Percentiles rank a stretch among this genome's conserved stretches.
These are phyloP conservation scores for Anisodus acutangulus DNA, from an alignment of 257 asterid genomes.

Conservation along the genomic window DNA sequence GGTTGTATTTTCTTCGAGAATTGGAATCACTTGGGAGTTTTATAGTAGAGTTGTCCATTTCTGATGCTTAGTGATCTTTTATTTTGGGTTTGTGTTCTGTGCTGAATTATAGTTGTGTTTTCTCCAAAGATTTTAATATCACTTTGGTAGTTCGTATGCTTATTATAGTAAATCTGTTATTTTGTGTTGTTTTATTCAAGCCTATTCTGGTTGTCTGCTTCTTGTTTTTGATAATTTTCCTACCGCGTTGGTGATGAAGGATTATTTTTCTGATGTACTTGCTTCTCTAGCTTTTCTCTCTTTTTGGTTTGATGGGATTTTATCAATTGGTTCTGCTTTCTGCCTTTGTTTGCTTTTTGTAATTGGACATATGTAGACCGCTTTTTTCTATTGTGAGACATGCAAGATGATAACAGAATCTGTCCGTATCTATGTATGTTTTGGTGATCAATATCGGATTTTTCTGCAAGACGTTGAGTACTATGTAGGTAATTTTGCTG, in stretches of 20 bases:
- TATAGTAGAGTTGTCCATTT: neutral
- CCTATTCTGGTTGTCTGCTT: neutral
- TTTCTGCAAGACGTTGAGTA: neutral
- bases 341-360: neutral
- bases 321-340: neutral
- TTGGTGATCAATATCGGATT: neutral
- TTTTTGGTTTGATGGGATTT: neutral
- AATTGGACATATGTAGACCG: neutral
- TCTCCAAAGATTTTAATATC: neutral
- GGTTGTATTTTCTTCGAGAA: neutral
- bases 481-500: neutral
- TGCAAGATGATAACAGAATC: neutral
- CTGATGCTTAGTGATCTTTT: neutral
- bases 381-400: neutral
- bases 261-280: neutral
- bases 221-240: no score
- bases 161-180: neutral
- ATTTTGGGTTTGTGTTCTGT: neutral
- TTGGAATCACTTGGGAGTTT: neutral
- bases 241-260: neutral
- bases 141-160: neutral
- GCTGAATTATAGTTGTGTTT: neutral
- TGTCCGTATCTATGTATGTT: neutral
- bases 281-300: neutral
- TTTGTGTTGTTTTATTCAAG: neutral